phyloP scores from a whole-genome alignment of 2,329 filamentous ascomycete species.

The Fusarium devonianum region DNA sequence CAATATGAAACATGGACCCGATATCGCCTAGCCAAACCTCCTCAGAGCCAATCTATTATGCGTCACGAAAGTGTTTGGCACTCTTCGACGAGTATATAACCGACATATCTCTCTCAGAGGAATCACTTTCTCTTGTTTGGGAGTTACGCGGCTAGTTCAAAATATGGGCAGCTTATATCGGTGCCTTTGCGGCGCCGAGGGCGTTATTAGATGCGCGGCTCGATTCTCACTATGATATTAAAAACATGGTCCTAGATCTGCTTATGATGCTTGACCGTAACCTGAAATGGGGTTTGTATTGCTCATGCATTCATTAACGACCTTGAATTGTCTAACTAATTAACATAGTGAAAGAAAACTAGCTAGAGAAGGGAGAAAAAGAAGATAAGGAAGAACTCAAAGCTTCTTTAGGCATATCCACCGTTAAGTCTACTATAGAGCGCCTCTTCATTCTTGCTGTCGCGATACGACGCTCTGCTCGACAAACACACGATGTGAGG shows the following conservation, averaged over 20 bases:
- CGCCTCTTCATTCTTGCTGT: not conserved
- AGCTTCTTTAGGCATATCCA: not conserved
- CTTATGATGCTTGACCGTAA: not conserved
- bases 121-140: not conserved
- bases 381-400: not conserved
- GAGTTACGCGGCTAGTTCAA: constrained; percentile 1
- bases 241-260: not conserved
- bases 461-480: not conserved
- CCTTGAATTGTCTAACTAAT: not conserved
- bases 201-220: constrained; percentile 5
- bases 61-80: not conserved
- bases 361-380: not conserved
- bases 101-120: not conserved
- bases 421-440: not conserved
- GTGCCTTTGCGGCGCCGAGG: not conserved
- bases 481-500: not conserved
- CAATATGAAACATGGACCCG: not conserved
- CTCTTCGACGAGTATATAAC: not conserved
- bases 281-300: not conserved
- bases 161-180: not conserved
- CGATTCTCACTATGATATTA: not conserved
- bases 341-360: not conserved
- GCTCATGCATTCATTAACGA: not conserved
- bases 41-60: not conserved
- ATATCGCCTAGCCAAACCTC: not conserved